A percentile compares a stretch with the other conserved stretches of the same genome.
Conservation (phyloP, 495 filamentous ascomycete species). For the Penicillium ochrochloron region DNA sequence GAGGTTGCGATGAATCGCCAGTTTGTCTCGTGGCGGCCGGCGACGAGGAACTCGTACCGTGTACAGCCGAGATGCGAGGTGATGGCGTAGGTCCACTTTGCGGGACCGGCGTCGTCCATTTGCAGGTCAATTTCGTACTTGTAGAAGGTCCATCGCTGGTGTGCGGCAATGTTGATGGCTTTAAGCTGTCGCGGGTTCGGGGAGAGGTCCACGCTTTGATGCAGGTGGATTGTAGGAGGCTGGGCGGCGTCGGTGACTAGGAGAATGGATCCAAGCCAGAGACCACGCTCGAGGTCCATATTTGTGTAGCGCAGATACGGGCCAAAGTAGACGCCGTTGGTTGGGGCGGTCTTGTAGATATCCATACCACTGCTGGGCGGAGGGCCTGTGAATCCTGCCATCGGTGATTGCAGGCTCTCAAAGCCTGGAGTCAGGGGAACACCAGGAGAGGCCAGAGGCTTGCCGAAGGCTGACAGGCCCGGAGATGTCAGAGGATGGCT, state of each 20-base stretch:
- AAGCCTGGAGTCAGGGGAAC: conserved; percentile 75
- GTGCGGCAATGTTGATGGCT: conserved; percentile 79
- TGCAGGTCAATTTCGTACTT: conserved; percentile 90
- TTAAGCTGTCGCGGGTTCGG: conserved; percentile 92
- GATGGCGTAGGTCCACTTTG: conserved; percentile 98
- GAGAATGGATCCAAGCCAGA: conserved; percentile 84
- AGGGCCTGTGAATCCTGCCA: conserved; percentile 79
- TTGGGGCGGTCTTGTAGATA: conserved; percentile 88
- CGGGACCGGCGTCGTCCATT: conserved; percentile 81
- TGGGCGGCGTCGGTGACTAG: conserved; percentile 91
- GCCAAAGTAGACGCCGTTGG: conserved; percentile 98
- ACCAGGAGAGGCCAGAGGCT: conserved; percentile 77
- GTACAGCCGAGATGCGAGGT: conserved; percentile 97
- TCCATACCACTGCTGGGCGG: conserved; percentile 87
- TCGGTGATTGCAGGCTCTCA: conserved; percentile 73
- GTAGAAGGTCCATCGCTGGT: conserved; percentile 94
- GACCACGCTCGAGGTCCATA: conserved; percentile 90
- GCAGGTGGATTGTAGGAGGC: conserved; percentile 95
- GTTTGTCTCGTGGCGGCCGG: conserved; percentile 83
- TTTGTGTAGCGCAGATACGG: conserved; percentile 95
- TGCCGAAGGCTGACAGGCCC: conserved; percentile 67
- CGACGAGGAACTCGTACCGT: conserved; percentile 96
- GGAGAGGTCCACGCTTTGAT: conserved; percentile 86
- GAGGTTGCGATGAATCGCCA: conserved; percentile 98
- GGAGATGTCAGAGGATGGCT: conserved; percentile 76